Conservation (phyloP, 768 basidiomycete species). For the Hygrocybe punicea region DNA sequence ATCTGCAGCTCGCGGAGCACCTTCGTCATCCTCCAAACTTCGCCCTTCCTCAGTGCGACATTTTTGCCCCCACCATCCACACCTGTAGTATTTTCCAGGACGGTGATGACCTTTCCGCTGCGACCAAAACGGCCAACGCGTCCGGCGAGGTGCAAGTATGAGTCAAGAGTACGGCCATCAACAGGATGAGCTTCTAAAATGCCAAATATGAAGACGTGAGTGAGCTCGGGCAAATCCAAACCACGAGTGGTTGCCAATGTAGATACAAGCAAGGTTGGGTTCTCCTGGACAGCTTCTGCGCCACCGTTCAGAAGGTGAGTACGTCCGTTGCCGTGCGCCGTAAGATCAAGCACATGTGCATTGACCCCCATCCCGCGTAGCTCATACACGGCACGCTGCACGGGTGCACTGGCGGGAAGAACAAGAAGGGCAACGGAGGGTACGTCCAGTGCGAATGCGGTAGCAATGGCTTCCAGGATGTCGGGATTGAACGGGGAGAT, state of each 20-base stretch:
- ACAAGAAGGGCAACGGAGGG: conserved; percentile 66
- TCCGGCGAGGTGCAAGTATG: conserved; percentile 68
- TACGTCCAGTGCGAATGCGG: conserved; percentile 70
- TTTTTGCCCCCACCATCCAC: conserved; percentile 31
- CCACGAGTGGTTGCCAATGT: conserved; percentile 71
- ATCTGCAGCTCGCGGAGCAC: conserved; percentile 47
- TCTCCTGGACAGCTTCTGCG: conserved; percentile 36
- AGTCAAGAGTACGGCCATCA: conserved; percentile 46
- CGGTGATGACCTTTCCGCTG: conserved; percentile 61
- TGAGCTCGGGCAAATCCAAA: conserved; percentile 65
- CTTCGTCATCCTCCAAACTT: conserved; percentile 41
- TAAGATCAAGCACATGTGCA: conserved; percentile 58
- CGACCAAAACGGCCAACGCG: conserved; percentile 72
- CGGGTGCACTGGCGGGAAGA: conserved; percentile 56
- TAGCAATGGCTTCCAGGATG: conserved; percentile 65
- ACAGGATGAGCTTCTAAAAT: conserved; percentile 46
- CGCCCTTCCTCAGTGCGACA: conserved; percentile 19
- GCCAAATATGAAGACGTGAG: conserved; percentile 73
- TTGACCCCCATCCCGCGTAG: conserved; percentile 63
- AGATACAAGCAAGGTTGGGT: conserved; percentile 62
- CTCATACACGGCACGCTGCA: conserved; percentile 62
- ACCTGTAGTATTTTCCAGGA: conserved; percentile 39
- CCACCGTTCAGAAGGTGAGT: conserved; percentile 40
- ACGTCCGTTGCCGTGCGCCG: conserved; percentile 41
- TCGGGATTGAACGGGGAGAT: conserved; percentile 54